Evolutionary conservation across 208 protist species (phyloP).

Genomic region (Kentomonas sorsogonicus): DNA sequence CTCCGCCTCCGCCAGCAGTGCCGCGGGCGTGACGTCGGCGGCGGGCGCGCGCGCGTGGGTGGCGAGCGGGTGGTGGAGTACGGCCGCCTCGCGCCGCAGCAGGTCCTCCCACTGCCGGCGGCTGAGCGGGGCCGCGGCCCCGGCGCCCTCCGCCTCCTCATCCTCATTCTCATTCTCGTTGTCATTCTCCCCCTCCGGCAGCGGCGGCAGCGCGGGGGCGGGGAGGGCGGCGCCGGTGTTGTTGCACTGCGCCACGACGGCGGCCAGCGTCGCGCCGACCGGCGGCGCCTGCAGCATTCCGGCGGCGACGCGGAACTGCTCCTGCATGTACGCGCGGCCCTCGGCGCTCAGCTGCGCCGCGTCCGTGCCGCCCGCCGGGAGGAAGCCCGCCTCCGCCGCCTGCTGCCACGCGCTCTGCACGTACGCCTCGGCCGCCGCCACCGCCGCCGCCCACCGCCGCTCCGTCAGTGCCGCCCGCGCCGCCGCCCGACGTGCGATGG

Average conservation of each 20-base stretch:
- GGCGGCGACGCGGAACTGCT: conserved; percentile 64
- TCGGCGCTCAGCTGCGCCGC: conserved; percentile 30
- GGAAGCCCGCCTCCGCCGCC: conserved; percentile 32
- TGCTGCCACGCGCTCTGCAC: conserved; percentile 67
- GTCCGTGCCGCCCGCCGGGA: not conserved
- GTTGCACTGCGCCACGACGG: too few species aligned
- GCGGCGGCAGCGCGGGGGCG: not conserved
- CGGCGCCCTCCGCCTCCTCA: conserved; percentile 1
- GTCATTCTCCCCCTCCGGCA: conserved; percentile 5
- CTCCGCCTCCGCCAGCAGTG: conserved; percentile 13
- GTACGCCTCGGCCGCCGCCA: conserved; percentile 59
- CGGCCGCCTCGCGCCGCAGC: conserved; percentile 39
- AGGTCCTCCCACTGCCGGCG: conserved; percentile 32
- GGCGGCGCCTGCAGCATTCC: conserved; percentile 29
- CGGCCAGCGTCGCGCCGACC: conserved; percentile 4
- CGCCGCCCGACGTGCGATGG: conserved; percentile 3
- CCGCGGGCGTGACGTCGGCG: conserved; percentile 6
- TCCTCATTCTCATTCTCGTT: not conserved
- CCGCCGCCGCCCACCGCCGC: conserved; percentile 29
- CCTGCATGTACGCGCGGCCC: conserved; percentile 55
- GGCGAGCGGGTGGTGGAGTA: conserved; percentile 35
- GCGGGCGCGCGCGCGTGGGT: not conserved
- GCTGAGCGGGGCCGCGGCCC: conserved; percentile 3
- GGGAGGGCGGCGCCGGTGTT: not conserved
- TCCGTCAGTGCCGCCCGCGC: conserved; percentile 35